A percentile compares a stretch with the other conserved stretches of the same genome.
phyloP scores from a whole-genome alignment of 225 moss, liverwort and hornwort species.

The Takakia lepidozioides region DNA sequence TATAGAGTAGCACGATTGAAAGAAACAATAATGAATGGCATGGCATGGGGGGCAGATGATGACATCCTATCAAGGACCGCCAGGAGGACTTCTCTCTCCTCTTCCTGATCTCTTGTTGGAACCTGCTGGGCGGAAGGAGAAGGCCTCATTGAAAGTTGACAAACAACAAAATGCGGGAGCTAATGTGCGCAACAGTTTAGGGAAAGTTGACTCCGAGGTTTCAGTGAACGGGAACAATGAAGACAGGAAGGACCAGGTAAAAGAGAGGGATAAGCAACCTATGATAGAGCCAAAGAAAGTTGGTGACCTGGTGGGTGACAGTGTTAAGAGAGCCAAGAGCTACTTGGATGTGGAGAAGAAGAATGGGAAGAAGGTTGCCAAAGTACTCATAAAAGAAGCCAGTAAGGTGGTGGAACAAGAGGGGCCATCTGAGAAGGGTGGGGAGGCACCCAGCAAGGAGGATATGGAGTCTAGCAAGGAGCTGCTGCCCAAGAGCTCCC shows the following conservation, averaged over 20 bases:
- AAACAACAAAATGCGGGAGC: slow-evolving; percentile 19
- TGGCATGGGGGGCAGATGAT: slow-evolving; percentile 62
- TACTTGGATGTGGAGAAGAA: slow-evolving; percentile 43
- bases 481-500: slow-evolving; percentile 20
- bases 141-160: slow-evolving; percentile 25
- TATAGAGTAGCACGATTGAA: too few species aligned
- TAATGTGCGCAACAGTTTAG: slow-evolving; percentile 21
- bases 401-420: slow-evolving; percentile 27
- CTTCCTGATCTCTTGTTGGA: slow-evolving; percentile 35
- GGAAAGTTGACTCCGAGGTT: slow-evolving; percentile 31
- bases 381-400: slow-evolving; percentile 30
- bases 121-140: slow-evolving; percentile 31
- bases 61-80: slow-evolving; percentile 41
- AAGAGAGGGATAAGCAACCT: slow-evolving; percentile 32
- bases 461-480: slow-evolving; percentile 31
- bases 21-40: slow-evolving; percentile 11
- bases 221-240: slow-evolving; percentile 23
- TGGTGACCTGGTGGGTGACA: slow-evolving; percentile 22
- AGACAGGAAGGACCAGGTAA: slow-evolving; percentile 31
- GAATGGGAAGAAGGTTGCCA: slow-evolving; percentile 12
- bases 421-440: slow-evolving; percentile 21
- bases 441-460: slow-evolving; percentile 36
- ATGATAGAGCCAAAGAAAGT: slow-evolving; percentile 29
- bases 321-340: slow-evolving; percentile 49
- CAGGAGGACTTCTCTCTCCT: slow-evolving; percentile 79